A percentile compares a stretch with the other conserved stretches of the same genome.
phyloP scores from a whole-genome alignment of 2,329 filamentous ascomycete genomes.

The Trichoderma guizhouense region DNA sequence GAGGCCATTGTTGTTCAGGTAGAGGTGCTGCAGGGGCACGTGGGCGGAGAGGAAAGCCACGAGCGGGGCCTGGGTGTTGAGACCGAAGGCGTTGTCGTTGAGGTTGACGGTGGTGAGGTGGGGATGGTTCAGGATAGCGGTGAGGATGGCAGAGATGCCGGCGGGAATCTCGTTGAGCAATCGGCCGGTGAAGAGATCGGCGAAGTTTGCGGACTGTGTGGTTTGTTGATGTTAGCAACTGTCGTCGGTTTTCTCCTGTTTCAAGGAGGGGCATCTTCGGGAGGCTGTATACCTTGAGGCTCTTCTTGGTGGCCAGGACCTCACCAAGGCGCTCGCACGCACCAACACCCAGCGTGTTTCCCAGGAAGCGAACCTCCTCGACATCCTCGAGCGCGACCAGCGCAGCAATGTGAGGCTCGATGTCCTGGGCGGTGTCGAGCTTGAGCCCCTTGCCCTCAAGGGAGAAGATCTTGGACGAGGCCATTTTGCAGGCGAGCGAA shows the following conservation, averaged over 20 bases:
- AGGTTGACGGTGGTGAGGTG: constrained; percentile 89
- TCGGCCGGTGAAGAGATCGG: constrained; percentile 96
- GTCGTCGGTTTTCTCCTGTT: neutral
- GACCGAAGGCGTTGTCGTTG: constrained; percentile 96
- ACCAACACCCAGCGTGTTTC: constrained; percentile 88
- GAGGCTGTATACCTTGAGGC: constrained; percentile 58
- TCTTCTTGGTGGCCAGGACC: constrained; percentile 80
- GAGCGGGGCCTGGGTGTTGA: constrained; percentile 90
- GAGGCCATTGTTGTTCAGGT: constrained; percentile 97
- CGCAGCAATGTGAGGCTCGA: constrained; percentile 76
- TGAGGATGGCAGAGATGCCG: constrained; percentile 80
- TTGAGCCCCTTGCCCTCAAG: constrained; percentile 90
- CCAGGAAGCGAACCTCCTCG: constrained; percentile 81
- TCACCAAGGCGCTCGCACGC: constrained; percentile 83
- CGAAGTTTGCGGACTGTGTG: constrained; percentile 72
- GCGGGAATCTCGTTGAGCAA: constrained; percentile 91
- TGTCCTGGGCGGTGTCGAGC: constrained; percentile 82
- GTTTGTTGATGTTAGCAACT: neutral
- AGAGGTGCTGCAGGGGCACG: constrained; percentile 85
- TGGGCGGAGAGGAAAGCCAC: constrained; percentile 88
- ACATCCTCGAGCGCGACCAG: constrained; percentile 70
- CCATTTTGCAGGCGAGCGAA: constrained; percentile 28
- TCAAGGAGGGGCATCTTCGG: neutral
- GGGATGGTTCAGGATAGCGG: constrained; percentile 78
- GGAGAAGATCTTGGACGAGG: constrained; percentile 62